Evolutionary conservation across 148 eudicot species (phyloP), one percentile per base, ranked within the genome.

Genomic region (Nepenthes gracilis): DNA sequence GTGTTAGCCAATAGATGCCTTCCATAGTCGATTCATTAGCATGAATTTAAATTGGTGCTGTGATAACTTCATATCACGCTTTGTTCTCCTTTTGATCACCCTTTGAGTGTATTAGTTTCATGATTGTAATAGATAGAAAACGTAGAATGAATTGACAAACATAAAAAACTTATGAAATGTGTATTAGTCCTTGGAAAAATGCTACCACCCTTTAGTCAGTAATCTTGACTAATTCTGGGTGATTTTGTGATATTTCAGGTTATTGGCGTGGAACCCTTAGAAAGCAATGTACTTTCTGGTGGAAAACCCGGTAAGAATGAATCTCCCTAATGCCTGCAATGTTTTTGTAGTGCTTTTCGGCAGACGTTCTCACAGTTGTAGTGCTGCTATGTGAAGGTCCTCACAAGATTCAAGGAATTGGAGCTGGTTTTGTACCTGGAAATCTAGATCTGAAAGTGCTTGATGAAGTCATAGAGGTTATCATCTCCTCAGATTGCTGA

Each of bases 391-490:
- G 62, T 76, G 82, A 73, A 94, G 99, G 99, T 68, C 95, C 99
- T 67, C 99, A 94, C 85, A 94, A 89, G 77, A 94, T 94, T 81
- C 97, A 94, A 89, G 99, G 99, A 58, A 78, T 94, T 71, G 99
- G 99, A 75, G 97, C 99, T 72, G 97, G 97, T 76, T 94, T 94
- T 81, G 82, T 93, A 48, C 99, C 97, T 53, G 71, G 78, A 63
- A 93, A 94, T 61, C 82, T 89, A 68, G 86, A 94, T 68, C 77
- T 73, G 75, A 72, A 72, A 55, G 51, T 93, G 66, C 65, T 93
- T 62, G 99, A 93, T 69, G 99, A 93, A 93, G 92, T 93, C 57
- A 79, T 93, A 65, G 85, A 88, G 97, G 97, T 91, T 59, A 64
- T 35, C 32, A n/a, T 65, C 69, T 65, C 33, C 56, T 43, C 50